Evolutionary conservation across 495 filamentous ascomycete species (phyloP).

Genomic region (Coniosporium apollinis): DNA sequence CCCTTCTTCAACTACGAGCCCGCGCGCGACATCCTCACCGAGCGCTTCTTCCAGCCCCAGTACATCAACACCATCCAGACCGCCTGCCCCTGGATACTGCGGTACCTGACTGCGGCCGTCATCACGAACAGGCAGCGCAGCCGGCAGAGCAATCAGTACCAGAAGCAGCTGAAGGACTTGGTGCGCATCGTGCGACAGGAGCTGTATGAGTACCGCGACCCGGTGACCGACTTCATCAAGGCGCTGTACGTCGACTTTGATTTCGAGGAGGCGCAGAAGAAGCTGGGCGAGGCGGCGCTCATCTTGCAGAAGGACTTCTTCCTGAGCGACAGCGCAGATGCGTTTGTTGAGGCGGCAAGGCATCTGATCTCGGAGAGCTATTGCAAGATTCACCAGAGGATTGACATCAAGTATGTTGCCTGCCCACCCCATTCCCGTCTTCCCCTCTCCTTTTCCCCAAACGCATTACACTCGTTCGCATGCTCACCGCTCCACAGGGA

Average conservation of each 20-base stretch:
- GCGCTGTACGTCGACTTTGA: slow-evolving; percentile 96
- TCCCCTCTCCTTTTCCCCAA: background rate
- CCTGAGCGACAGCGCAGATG: slow-evolving; percentile 65
- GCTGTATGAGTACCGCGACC: slow-evolving; percentile 91
- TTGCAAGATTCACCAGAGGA: slow-evolving; percentile 98
- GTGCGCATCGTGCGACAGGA: slow-evolving; percentile 91
- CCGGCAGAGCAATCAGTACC: slow-evolving; percentile 70
- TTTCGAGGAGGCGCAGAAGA: slow-evolving; percentile 93
- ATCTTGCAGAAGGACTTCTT: slow-evolving; percentile 92
- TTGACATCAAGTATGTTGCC: slow-evolving; percentile 67
- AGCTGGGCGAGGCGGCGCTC: slow-evolving; percentile 78
- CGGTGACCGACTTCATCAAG: slow-evolving; percentile 88
- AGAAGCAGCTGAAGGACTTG: slow-evolving; percentile 95
- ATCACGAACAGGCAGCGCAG: slow-evolving; percentile 83
- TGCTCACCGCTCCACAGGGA: slow-evolving; percentile 35
- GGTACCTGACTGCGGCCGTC: slow-evolving; percentile 86
- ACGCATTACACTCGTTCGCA: background rate
- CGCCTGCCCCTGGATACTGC: slow-evolving; percentile 87
- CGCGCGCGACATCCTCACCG: slow-evolving; percentile 75
- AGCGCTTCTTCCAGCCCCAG: slow-evolving; percentile 86
- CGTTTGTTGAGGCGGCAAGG: slow-evolving; percentile 84
- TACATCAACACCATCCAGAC: slow-evolving; percentile 99
- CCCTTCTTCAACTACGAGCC: slow-evolving; percentile 96
- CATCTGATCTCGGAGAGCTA: slow-evolving; percentile 96
- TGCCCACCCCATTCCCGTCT: background rate